Evolutionary conservation across 2,329 filamentous ascomycete genomes (phyloP), one percentile per base, ranked within the genome.

Genomic region (Phaeosphaeriaceae sp.): DNA sequence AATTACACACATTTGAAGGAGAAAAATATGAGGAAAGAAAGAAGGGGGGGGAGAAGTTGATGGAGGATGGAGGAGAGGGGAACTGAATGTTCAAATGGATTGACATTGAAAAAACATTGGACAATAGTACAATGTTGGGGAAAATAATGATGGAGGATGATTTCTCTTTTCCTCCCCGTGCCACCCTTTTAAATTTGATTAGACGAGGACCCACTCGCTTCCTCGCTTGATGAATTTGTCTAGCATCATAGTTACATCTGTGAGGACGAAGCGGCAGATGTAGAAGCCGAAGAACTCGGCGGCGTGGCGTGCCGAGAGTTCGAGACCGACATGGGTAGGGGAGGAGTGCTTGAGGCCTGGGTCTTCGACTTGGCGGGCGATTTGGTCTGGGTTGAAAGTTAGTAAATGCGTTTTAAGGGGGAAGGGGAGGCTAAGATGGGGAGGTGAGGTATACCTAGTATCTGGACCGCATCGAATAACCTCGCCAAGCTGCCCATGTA

Each of bases 281-380:
- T 94, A 97, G 74, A 99, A 97, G 13, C 88, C 92, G 72, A 99
- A 99, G 75, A 99, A 99, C 74, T 99, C 94, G 28, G 93, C 90
- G 6, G 93, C 94, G 72, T 97, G 93, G 33, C 93, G 85, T 29
- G 92, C 92, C 70, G 91, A 94, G 33, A 99, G 83, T 75, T 99
- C 94, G 28, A 99, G 83, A 8, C 94, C 94, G 44, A 99, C 92
- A 69, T 97, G 92, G 7, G 94, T 97, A 66, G 91, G 92, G 62
- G 92, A 93, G 15, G 91, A 92, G 74, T 94, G 90, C 61, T 90
- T 89, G 46, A 97, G 83, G 8, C 93, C 93, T 5, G 93, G 93
- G 68, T 97, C 93, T 70, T 97, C 93, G 38, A 97, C 92, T 78
- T 97, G 93, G 59, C 93, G 89, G 44, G 92, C 91, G 72, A 97